Conservation (phyloP, 2,329 filamentous ascomycete genomes). For the Aspergillus felis region DNA sequence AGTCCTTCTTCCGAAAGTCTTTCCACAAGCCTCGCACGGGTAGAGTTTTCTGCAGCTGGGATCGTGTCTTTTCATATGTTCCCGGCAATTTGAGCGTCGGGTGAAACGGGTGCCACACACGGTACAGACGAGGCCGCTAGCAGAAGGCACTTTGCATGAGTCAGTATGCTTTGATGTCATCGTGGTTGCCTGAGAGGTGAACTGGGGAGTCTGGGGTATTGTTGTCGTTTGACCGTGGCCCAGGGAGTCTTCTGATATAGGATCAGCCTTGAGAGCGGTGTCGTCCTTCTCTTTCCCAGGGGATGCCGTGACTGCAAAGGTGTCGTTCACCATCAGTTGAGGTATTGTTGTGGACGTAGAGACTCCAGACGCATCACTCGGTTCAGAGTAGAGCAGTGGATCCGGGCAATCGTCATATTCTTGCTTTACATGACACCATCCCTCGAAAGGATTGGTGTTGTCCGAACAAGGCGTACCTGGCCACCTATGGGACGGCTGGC, state of each 20-base stretch:
- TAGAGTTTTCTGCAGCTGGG: constrained; percentile 68
- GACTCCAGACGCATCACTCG: not conserved
- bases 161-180: not conserved
- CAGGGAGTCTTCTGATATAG: not conserved
- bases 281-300: not conserved
- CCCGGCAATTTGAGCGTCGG: constrained; percentile 79
- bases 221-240: not conserved
- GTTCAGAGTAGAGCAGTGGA: constrained; percentile 6
- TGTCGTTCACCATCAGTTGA: constrained; percentile 1
- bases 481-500: constrained; percentile 22
- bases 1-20: constrained; percentile 77
- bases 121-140: constrained; percentile 69
- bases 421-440: constrained; percentile 5
- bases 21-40: constrained; percentile 65
- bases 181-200: constrained; percentile 6
- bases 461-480: constrained; percentile 22
- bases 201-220: not conserved
- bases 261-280: constrained; percentile 1
- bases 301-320: not conserved
- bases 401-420: constrained; percentile 17
- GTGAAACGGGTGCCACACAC: constrained; percentile 77
- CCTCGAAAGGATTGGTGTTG: constrained; percentile 15
- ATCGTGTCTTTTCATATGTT: constrained; percentile 81
- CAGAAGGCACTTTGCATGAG: constrained; percentile 21
- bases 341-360: constrained; percentile 3